Percentiles rank a stretch among this genome's conserved stretches.
phyloP scores from a whole-genome alignment of 2,329 filamentous ascomycete genomes.

The Nothophoma quercina region DNA sequence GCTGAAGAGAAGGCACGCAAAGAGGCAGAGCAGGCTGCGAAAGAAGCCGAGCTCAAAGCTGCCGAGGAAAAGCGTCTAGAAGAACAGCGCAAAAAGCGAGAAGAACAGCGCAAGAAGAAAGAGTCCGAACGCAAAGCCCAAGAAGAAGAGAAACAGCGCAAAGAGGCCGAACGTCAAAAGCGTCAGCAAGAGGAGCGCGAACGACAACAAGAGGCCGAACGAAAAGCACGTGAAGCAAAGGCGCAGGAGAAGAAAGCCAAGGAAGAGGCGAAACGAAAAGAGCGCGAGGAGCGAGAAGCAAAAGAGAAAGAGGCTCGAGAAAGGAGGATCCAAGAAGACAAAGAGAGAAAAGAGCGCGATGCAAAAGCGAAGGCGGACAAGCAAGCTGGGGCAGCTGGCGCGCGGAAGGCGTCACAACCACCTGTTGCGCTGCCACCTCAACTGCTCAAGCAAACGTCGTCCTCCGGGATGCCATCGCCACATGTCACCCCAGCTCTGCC shows the following conservation, averaged over 20 bases:
- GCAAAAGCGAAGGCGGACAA: conserved; percentile 56
- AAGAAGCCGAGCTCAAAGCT: conserved; percentile 78
- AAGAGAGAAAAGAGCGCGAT: conserved; percentile 69
- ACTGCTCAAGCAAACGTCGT: conserved; percentile 60
- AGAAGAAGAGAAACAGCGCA: conserved; percentile 84
- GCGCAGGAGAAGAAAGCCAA: conserved; percentile 81
- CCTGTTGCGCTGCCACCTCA: conserved; percentile 62
- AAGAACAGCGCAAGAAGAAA: conserved; percentile 90
- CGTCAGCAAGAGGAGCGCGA: conserved; percentile 85
- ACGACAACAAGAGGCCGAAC: conserved; percentile 82
- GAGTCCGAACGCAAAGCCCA: conserved; percentile 90
- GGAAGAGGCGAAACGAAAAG: conserved; percentile 77
- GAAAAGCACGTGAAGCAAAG: conserved; percentile 80
- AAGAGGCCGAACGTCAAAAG: conserved; percentile 83
- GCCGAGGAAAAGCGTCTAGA: conserved; percentile 81
- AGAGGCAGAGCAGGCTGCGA: conserved; percentile 87
- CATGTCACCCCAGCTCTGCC: conserved; percentile 83
- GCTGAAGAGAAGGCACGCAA: conserved; percentile 90
- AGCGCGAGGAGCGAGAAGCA: conserved; percentile 67
- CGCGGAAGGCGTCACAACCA: conserved; percentile 49
- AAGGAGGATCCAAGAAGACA: conserved; percentile 65
- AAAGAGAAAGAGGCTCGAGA: conserved; percentile 81
- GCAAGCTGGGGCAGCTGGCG: conserved; percentile 32
- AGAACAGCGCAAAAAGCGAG: conserved; percentile 80
- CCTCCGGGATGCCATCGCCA: conserved; percentile 72